These are phyloP conservation scores for Trichoderma sp. DNA, from an alignment of 2,329 filamentous ascomycete species.

Conservation along the genomic window DNA sequence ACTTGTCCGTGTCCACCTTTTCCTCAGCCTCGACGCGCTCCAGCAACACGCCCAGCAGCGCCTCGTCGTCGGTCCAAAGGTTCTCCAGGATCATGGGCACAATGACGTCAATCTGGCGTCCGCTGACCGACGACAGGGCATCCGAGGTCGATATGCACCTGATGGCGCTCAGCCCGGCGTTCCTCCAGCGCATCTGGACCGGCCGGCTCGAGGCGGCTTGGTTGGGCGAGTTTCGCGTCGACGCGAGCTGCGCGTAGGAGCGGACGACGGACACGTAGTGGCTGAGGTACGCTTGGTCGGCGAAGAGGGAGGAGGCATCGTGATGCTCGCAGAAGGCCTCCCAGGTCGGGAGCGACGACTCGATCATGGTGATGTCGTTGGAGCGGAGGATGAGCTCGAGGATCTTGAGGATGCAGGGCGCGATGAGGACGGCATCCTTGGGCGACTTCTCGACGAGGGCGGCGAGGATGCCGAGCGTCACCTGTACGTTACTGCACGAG, in stretches of 20 bases:
- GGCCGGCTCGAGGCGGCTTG: conserved; percentile 67
- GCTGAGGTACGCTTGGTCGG: conserved; percentile 78
- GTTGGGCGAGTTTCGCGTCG: conserved; percentile 56
- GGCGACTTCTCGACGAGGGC: conserved; percentile 92
- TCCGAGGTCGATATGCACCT: conserved; percentile 80
- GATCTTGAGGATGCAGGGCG: conserved; percentile 80
- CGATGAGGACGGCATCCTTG: conserved; percentile 87
- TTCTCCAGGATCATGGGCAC: conserved; percentile 87
- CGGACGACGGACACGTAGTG: conserved; percentile 82
- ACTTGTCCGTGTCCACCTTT: conserved; percentile 65
- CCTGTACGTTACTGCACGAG: conserved; percentile 75
- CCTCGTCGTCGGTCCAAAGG: conserved; percentile 73
- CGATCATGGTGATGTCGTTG: conserved; percentile 87
- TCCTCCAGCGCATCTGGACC: conserved; percentile 76
- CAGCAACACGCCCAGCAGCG: conserved; percentile 69
- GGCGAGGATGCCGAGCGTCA: conserved; percentile 88
- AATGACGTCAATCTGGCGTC: conserved; percentile 74
- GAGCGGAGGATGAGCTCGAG: conserved; percentile 81
- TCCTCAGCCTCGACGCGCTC: conserved; percentile 69
- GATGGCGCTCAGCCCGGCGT: conserved; percentile 74
- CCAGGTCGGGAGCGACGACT: conserved; percentile 85
- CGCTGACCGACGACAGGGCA: conserved; percentile 72
- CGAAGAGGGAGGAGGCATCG: conserved; percentile 80
- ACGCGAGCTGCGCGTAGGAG: conserved; percentile 78
- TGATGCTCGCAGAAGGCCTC: conserved; percentile 87